Conservation (phyloP, 2,329 filamentous ascomycete genomes). For the Hirsutella rhossiliensis region DNA sequence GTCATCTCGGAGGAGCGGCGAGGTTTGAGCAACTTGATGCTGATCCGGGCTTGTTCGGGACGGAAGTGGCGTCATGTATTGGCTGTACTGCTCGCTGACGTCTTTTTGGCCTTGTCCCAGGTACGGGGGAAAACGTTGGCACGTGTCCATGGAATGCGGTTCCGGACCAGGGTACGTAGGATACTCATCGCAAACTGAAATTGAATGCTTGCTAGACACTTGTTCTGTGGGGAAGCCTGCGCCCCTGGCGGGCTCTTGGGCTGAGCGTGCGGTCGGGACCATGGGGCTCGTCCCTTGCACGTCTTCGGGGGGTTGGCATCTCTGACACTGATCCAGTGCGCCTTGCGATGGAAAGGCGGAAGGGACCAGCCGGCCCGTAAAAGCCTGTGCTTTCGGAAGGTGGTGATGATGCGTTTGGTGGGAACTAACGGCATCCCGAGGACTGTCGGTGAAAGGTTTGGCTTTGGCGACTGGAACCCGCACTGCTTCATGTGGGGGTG, state of each 20-base stretch:
- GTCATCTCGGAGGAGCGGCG: not conserved
- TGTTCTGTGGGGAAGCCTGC: not conserved
- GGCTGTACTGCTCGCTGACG: not conserved
- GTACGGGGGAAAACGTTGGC: not conserved
- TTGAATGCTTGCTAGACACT: not conserved
- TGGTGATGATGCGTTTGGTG: slow-evolving; percentile 8
- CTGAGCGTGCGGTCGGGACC: too few relatives aligned
- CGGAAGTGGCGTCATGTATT: not conserved
- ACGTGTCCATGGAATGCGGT: not conserved
- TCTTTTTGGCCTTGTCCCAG: not conserved
- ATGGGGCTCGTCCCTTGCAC: too few relatives aligned
- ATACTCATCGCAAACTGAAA: slow-evolving; percentile 1
- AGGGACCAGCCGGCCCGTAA: not conserved
- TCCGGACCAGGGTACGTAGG: not conserved
- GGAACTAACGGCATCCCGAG: slow-evolving; percentile 1
- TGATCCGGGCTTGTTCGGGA: not conserved
- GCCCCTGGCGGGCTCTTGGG: too few relatives aligned
- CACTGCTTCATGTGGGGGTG: not conserved
- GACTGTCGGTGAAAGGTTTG: slow-evolving; percentile 1
- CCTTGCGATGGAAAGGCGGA: slow-evolving; percentile 1
- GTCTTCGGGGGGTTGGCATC: not conserved
- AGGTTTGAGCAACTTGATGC: not conserved
- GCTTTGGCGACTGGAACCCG: slow-evolving; percentile 1
- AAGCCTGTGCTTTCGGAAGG: slow-evolving; percentile 4
- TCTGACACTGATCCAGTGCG: not conserved